Evolutionary conservation across 1,284 basidiomycete genomes (phyloP).

Genomic region (Cutaneotrichosporon sp.): DNA sequence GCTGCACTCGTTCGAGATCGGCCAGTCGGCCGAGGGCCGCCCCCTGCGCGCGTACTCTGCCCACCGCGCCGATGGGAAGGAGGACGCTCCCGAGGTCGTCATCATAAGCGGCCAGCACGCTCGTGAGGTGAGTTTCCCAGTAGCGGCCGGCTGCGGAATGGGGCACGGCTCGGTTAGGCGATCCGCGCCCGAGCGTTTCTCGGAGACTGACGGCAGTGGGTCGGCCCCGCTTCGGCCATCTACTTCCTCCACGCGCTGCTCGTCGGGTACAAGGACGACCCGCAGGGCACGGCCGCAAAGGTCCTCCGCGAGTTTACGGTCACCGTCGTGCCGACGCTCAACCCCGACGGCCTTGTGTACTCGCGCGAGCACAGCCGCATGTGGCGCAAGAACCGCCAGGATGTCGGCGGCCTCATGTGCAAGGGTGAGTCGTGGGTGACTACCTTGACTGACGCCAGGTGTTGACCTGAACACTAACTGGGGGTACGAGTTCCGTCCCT

Average conservation of each 20-base stretch:
- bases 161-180: background rate
- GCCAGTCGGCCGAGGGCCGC: conserved; percentile 40
- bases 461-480: conserved; percentile 82
- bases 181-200: background rate
- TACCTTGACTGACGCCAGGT: conserved; percentile 56
- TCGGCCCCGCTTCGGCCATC: conserved; percentile 70
- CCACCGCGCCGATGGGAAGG: conserved; percentile 17
- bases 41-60: conserved; percentile 42
- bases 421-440: conserved; percentile 39
- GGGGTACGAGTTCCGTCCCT: conserved; percentile 54
- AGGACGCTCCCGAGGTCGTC: conserved; percentile 59
- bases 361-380: conserved; percentile 66
- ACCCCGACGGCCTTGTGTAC: conserved; percentile 80
- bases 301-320: conserved; percentile 68
- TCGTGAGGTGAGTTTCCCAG: conserved; percentile 64
- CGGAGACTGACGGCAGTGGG: conserved; percentile 61
- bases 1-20: conserved; percentile 37
- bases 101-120: conserved; percentile 76
- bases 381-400: conserved; percentile 82
- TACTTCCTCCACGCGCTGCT: conserved; percentile 73
- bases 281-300: conserved; percentile 28
- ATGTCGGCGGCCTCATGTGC: conserved; percentile 50
- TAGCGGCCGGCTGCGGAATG: background rate
- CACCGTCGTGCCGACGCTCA: conserved; percentile 74
- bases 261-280: conserved; percentile 56